Evolutionary conservation across 148 eudicot species (phyloP).

Genomic region (Amaranthus palmeri): DNA sequence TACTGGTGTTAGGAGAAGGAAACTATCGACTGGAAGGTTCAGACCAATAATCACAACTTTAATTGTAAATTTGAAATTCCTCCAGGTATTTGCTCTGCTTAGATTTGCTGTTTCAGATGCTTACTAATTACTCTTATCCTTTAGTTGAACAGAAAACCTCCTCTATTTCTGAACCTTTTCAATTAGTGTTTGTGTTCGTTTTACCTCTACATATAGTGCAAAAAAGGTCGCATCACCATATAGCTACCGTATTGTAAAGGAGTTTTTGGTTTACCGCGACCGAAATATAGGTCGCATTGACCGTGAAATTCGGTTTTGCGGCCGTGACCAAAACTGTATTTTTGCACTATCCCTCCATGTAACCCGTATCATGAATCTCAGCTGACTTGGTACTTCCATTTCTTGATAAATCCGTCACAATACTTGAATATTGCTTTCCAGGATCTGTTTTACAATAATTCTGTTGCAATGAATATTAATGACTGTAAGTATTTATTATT

Average conservation of each 20-base stretch:
- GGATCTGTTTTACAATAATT: neutral
- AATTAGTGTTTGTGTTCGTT: neutral
- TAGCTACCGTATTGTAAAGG: neutral
- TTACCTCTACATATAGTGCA: neutral
- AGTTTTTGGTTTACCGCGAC: too few species aligned
- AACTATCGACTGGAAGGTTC: slow-evolving; percentile 38
- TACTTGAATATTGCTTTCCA: neutral
- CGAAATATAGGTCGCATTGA: too few species aligned
- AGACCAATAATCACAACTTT: slow-evolving; percentile 55
- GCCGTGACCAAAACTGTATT: too few species aligned
- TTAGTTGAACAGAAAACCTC: neutral
- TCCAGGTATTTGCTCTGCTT: slow-evolving; percentile 45
- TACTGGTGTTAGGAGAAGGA: slow-evolving; percentile 30
- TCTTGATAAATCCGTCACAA: neutral
- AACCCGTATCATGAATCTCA: neutral
- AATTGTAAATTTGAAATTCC: slow-evolving; percentile 41
- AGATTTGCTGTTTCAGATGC: neutral
- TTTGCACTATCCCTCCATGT: neutral
- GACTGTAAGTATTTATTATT: neutral
- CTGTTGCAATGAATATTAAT: neutral
- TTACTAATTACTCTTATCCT: neutral
- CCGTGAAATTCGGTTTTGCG: too few species aligned
- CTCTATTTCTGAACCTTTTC: neutral
- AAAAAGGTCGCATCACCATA: neutral
- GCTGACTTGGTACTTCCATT: neutral